Evolutionary conservation across 768 basidiomycete species (phyloP), one percentile per base, ranked within the genome.

Genomic region (Tremella yokohamensis): DNA sequence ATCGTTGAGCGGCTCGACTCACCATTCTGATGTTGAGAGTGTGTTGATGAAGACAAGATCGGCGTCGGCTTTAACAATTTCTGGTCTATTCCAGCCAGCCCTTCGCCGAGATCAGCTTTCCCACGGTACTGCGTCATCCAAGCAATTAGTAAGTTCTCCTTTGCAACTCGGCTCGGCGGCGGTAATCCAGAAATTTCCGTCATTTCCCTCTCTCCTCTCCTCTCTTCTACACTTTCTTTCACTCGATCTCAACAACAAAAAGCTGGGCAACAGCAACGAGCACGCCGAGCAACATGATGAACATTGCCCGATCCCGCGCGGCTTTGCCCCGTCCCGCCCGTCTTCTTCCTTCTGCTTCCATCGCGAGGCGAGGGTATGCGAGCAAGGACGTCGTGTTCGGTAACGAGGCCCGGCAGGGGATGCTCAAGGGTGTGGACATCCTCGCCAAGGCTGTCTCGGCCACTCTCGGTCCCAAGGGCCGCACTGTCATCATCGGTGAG

Each of bases 401-500:
- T 74, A 93, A 97, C 77, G 90, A 91, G 66, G 92, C 92, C 66
- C 84, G 93, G 63, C 90, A 91, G 26, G 84, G 85, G 78, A 94
- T 96, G 79, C 83, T 97, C 66, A 87, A 87, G 77, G 94, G 94
- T 78, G 92, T 99, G 63, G 93, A 98, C 79, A 82, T 94, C 70
- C 86, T 99, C 65, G 93, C 94, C 59, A 91, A 97, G 77, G 93
- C 94, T 58, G 94, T 98, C 75, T 87, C 86, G 65, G 91, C 96
- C 49, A 99, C 94, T 40, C 84, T 98, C 22, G 94, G 94, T 58
- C 94, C 94, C 29, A 98, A 99, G 80, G 92, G 90, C 86, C 85
- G 93, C 73, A 99, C 96, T 78, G 94, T 98, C 75, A 98, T 98
- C 81, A 96, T 98, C 71, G 94, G 97, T 79, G 88, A 69, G 75